Base-by-base conservation (phyloP, 164 flowering plant species). In the Tetracentron sinense region DNA sequence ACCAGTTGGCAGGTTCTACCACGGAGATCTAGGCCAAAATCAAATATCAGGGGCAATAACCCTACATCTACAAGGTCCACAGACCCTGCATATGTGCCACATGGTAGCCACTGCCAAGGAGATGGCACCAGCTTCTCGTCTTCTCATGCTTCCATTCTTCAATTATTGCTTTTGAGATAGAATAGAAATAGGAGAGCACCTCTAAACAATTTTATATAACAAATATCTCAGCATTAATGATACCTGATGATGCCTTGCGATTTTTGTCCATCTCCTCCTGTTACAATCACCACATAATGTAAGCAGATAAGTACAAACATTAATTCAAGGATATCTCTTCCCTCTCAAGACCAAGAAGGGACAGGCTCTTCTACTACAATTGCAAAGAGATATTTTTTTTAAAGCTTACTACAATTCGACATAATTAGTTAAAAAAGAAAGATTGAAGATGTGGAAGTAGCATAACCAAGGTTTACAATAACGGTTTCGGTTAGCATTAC, bases 191-290 rank as follows among this genome's bases (percentile, higher is more conserved):
- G 44, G 11, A 16, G 5, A 1, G 15, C 44, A 38, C 44, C 8
- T 8, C 8, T 4, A 38, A 38, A 16, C 4, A 38, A 16, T 16
- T 10, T 38, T 38, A 38, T 38, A 38, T 38, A 10, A 38, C 38
- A 55, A 48, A 42, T 28, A 38, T 38, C 42, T 26, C 46, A 66
- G 51, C 29, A 35, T 2, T 26, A 35, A 61, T 23, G n/a, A 51
- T 83, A 87, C 97, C 93, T 73, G 94, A 81, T 65, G 89, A 74
- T 48, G 78, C 35, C 75, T 75, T 92, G 61, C 89, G 89, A 62
- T 90, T 88, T 65, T 66, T 86, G 60, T 95, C 96, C 97, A 92
- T 81, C 73, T 86, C 97, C 82, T 90, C 97, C 99, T 89, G 90
- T 66, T 22, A 61, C 56, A 66, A 63, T 8, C 17, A 62, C 7